phyloP scores from a whole-genome alignment of 495 filamentous ascomycete species.

The Aspergillus incahuasiensis region DNA sequence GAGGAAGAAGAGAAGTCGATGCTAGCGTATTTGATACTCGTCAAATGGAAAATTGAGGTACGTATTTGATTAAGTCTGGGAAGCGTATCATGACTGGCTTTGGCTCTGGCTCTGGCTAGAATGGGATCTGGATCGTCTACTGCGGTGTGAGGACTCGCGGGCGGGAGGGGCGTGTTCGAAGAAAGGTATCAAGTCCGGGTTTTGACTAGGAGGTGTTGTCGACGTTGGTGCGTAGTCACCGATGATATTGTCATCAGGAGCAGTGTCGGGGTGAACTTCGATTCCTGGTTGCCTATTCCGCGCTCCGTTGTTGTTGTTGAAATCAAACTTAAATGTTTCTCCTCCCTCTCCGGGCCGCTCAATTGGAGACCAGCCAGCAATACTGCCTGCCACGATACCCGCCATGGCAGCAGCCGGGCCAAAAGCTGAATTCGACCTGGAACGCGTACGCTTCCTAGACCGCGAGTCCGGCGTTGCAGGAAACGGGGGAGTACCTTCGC shows the following conservation, averaged over 20 bases:
- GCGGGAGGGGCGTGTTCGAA: slow-evolving; percentile 43
- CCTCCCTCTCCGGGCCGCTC: slow-evolving; percentile 50
- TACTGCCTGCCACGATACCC: slow-evolving; percentile 80
- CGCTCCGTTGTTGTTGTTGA: slow-evolving; percentile 32
- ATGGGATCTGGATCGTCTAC: slow-evolving; percentile 32
- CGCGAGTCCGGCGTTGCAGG: slow-evolving; percentile 69
- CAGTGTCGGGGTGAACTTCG: slow-evolving; percentile 55
- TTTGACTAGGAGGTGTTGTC: slow-evolving; percentile 55
- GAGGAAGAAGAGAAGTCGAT: neutral
- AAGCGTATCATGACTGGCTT: slow-evolving; percentile 20
- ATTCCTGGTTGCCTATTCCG: slow-evolving; percentile 49
- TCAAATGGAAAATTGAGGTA: neutral
- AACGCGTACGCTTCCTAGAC: slow-evolving; percentile 65
- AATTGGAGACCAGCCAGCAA: slow-evolving; percentile 86
- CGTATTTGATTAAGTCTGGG: neutral
- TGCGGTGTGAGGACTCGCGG: slow-evolving; percentile 35
- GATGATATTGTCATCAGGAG: slow-evolving; percentile 50
- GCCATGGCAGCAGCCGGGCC: slow-evolving; percentile 79
- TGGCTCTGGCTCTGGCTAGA: slow-evolving; percentile 25
- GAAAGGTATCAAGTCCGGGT: slow-evolving; percentile 48
- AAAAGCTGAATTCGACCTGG: slow-evolving; percentile 81
- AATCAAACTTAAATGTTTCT: slow-evolving; percentile 49
- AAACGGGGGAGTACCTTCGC: slow-evolving; percentile 44
- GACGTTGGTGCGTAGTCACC: slow-evolving; percentile 39
- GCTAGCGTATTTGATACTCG: neutral